phyloP scores from a whole-genome alignment of 768 basidiomycete genomes.

The Mrakia gelida region DNA sequence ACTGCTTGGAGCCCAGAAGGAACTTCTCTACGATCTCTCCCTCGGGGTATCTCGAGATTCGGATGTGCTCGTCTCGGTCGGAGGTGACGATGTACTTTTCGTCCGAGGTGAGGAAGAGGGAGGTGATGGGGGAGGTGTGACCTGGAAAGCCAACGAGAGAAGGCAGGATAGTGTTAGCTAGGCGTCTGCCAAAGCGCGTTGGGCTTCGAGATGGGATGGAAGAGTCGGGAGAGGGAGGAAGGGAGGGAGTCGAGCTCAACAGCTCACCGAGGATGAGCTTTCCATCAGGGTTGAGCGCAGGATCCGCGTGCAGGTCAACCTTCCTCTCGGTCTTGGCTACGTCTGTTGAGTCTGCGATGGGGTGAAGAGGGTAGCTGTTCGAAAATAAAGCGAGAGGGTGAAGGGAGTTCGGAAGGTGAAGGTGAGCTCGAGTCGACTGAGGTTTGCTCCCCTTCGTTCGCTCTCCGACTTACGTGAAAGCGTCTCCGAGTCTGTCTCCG shows the following conservation, averaged over 20 bases:
- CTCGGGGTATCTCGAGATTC: conserved; percentile 82
- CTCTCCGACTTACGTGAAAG: conserved; percentile 59
- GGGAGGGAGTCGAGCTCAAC: neutral
- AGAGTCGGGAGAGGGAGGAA: too few species aligned
- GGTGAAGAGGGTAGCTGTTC: neutral
- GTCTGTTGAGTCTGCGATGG: conserved; percentile 36
- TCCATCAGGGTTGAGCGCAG: conserved; percentile 44
- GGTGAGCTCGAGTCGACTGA: neutral
- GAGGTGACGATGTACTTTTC: conserved; percentile 73
- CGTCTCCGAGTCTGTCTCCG: conserved; percentile 92
- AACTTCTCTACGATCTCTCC: conserved; percentile 81
- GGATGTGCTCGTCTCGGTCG: conserved; percentile 92
- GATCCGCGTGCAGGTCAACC: conserved; percentile 38
- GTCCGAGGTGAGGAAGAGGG: conserved; percentile 63
- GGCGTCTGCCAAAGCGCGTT: too few species aligned
- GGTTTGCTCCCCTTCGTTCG: neutral
- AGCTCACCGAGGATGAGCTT: conserved; percentile 34
- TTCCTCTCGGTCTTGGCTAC: conserved; percentile 34
- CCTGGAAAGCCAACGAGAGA: conserved; percentile 45
- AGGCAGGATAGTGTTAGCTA: too few species aligned
- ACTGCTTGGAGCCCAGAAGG: conserved; percentile 81
- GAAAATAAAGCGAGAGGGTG: neutral
- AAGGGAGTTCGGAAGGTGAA: neutral
- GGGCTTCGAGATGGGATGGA: too few species aligned
- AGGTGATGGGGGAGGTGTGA: conserved; percentile 79